Base-by-base conservation (phyloP, 192 early-diverging fungal genomes). In the Geranomyces variabilis region DNA sequence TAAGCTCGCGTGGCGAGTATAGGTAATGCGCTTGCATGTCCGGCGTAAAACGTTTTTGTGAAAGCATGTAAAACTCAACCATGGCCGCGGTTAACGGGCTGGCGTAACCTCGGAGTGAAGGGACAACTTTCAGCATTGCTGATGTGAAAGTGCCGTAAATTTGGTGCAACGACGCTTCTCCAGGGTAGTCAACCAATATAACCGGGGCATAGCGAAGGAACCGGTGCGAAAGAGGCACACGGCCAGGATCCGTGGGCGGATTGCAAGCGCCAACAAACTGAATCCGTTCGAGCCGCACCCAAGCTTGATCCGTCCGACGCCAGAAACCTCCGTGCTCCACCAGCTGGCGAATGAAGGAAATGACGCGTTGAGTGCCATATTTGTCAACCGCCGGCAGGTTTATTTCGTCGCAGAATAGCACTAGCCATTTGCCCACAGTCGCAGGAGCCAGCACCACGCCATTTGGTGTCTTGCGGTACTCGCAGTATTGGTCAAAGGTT, bases 201-300 rank as follows among this genome's bases (percentile, higher is more conserved):
- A 99, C 80, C 29, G 98, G 96, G 34, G 96, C 91, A 69, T 99
- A 96, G 19, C 96, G 91, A 65, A 99, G 84, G 89, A 98, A 99
- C 73, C 98, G 87, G 68, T 94, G 94, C 58, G 93, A 90, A 58
- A 99, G 80, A 19, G 93, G 93, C 13, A 99, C 94, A 75, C 98
- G 94, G 41, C 98, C 98, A 31, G 97, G 94, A 79, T 99, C 98
- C 0, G 97, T 99, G 0, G 98, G 98, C 69, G 98, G 98, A 73
- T 99, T 99, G 83, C 98, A 99, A 14, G 98, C 98, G 62, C 98
- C 98, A 9, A 99, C 96, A 83, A 99, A 97, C 80, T 99, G 98
- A 69, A 99, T 94, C 34, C 95, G 89, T 84, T 97, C 95, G 44
- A 99, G 80, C 21, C 84, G 80, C n/a, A 99, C 95, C 95, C 95